Base-by-base conservation (phyloP, 2,329 filamentous ascomycete genomes). In the Cordyceps militaris region DNA sequence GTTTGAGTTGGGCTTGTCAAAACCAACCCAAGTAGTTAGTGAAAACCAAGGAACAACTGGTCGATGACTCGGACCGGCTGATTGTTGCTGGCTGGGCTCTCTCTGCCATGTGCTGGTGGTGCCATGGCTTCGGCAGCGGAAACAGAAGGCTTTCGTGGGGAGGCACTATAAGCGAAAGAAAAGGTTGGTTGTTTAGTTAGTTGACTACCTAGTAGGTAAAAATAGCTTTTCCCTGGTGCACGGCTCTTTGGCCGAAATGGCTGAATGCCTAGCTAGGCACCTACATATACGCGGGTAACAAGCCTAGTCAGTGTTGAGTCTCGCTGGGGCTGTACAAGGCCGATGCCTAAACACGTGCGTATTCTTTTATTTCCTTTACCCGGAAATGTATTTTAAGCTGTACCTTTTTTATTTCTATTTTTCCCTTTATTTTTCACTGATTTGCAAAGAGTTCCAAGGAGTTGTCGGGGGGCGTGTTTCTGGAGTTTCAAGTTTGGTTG, bases 401-500 rank as follows among this genome's bases (percentile, higher is more conserved):
- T 26, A 8, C 9, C 21, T 42, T 28, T 24, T 24, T 24, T 28
- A 11, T 55, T 55, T n/a, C 26, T 46, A 24, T n/a, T 46, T 34
- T 46, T 55, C 3, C 24, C 14, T 28, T 30, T 34, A n/a, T 11
- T 10, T 13, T 40, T 38, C 19, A 36, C 32, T 14, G 36, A 40
- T 43, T 16, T 11, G 43, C 23, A n/a, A 26, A 5, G 28, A 56
- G 53, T 56, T 56, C 53, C 53, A 56, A 56, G 53, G 53, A 56
- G 53, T 56, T 56, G 43, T 28, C 10, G 32, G 53, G 53, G 53
- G 53, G 53, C 52, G 53, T 56, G 43, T 23, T 48, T 26, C 43
- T 48, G 21, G 43, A 53, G 53, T 56, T 56, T 56, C 53, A 56
- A 55, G 43, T 48, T 30, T 32, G 7, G 21, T 24, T 19, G 14